Evolutionary conservation across 2,329 filamentous ascomycete genomes (phyloP), one percentile per base, ranked within the genome.

Genomic region (Xylariales sp.): DNA sequence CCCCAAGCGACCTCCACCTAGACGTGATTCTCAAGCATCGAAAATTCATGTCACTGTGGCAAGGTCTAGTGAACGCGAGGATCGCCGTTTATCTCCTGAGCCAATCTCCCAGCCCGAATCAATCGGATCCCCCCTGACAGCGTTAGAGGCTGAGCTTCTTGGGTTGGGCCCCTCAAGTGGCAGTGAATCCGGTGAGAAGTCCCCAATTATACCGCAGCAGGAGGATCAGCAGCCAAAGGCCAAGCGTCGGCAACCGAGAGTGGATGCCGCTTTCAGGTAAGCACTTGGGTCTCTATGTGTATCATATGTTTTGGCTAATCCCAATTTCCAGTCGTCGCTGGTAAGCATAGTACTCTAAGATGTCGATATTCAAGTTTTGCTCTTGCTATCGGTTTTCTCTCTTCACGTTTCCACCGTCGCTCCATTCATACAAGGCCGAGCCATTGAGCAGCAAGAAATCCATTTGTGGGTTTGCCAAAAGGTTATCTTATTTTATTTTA

Each of bases 101-200:
- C 43, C 38, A 5, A 13, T 35, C 13, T 34, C 41, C 8, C 37
- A 10, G 13, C 29, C 42, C 7, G 42, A 41, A 27, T 44, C 44
- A 16, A 31, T 33, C 16, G 50, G 40, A 17, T 59, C 56, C n/a
- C 49, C 54, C 7, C 45, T 59, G 15, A 56, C 55, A 18, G 46
- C 51, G 11, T 54, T 47, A 19, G 55, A 57, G 17, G 49, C 50
- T 10, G 54, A 54, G 41, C 38, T 59, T n/a, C 48, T 59, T 27
- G 55, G 56, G 13, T 29, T 58, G 37, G 28, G 19, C 10, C 43
- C 37, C 10, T 18, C 39, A 2, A 45, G 43, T 25, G 47, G 35
- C 8, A 53, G 49, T 17, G 52, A 59, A 14, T 29, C 43, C 11
- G 50, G 38, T 28, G 42, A 17, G 29, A 47, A 48, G 6, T 50